Base-by-base conservation (phyloP, 2,329 filamentous ascomycete genomes). In the Penicillium sp. region DNA sequence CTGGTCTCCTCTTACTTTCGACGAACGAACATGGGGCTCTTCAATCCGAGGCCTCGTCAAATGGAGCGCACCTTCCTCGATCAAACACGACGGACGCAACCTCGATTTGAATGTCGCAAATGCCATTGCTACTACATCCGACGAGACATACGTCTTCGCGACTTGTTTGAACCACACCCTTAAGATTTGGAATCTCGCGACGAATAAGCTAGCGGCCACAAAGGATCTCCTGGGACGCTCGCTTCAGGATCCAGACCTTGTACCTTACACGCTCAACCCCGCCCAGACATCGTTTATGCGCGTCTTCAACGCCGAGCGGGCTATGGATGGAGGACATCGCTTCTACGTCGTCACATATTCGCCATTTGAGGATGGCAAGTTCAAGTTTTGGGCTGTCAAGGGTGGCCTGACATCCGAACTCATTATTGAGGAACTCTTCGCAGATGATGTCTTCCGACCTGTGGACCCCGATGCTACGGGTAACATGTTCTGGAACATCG, bases 351-450 rank as follows among this genome's bases (percentile, higher is more conserved):
- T 90, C 37, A 93, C 91, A 9, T 96, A 91, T 72, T 97, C 92
- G 12, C 93, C 94, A 0, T 85, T 94, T 60, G 89, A 91, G 31
- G 84, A 86, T 39, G 89, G 94, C 35, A 88, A 93, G 68, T 97
- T 99, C 80, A 97, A 96, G 72, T 92, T 99, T 69, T 99, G 92
- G 90, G 83, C 84, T 50, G 83, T 88, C 18, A 83, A 86, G 61
- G 83, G 86, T 50, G 82, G 74, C n/a, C 82, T 63, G 80, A 88
- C 64, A 60, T 76, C 63, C 61, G 75, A 60, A 3, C 71, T 91
- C 21, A 80, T 86, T 9, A 79, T 95, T 15, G 82, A 85, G 59
- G 90, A 95, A 63, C 76, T 90, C 23, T 91, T 89, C 62, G 82
- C 88, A 0, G 79, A 82, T 12, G 68, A 77, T 8, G 77, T 81